A percentile compares a stretch with the other conserved stretches of the same genome.
Evolutionary conservation across 768 basidiomycete genomes (phyloP).

Genomic region (Hebeloma cylindrosporum): DNA sequence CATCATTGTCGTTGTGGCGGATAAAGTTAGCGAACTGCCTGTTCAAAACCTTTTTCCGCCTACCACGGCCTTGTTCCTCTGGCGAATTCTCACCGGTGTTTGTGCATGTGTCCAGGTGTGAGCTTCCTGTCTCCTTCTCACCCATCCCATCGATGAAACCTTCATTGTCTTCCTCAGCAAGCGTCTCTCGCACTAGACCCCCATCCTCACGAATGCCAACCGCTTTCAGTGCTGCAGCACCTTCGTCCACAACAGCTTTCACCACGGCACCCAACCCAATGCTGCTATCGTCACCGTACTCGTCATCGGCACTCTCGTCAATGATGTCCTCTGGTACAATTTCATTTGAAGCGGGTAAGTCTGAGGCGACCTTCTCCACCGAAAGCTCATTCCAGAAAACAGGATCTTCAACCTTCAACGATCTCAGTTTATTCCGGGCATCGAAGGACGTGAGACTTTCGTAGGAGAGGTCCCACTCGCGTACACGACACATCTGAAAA

Average conservation of each 20-base stretch:
- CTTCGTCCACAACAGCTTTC: not conserved
- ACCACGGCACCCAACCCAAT: not conserved
- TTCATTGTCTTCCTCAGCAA: not conserved
- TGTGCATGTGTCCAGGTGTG: too few relatives aligned
- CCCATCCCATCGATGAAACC: too few relatives aligned
- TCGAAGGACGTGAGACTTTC: conserved; percentile 20
- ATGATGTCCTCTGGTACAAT: too few relatives aligned
- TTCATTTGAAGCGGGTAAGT: not conserved
- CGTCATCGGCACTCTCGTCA: not conserved
- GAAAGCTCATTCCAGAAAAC: conserved; percentile 19
- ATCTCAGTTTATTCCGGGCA: conserved; percentile 15
- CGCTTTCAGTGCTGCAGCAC: not conserved
- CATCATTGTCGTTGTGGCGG: too few relatives aligned
- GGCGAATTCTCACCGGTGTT: too few relatives aligned
- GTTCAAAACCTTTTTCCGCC: too few relatives aligned
- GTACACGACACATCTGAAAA: conserved; percentile 23
- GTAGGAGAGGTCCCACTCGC: conserved; percentile 29
- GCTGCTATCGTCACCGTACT: not conserved
- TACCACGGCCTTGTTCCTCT: too few relatives aligned
- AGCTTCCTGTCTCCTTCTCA: too few relatives aligned
- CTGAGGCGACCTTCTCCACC: not conserved
- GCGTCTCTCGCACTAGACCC: not conserved
- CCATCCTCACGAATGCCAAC: not conserved
- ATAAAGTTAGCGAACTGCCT: too few relatives aligned
- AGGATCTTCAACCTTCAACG: conserved; percentile 14